Evolutionary conservation across 108 stramenopile genomes (phyloP), one percentile per base, ranked within the genome.

Genomic region (Nitzschia sp.): DNA sequence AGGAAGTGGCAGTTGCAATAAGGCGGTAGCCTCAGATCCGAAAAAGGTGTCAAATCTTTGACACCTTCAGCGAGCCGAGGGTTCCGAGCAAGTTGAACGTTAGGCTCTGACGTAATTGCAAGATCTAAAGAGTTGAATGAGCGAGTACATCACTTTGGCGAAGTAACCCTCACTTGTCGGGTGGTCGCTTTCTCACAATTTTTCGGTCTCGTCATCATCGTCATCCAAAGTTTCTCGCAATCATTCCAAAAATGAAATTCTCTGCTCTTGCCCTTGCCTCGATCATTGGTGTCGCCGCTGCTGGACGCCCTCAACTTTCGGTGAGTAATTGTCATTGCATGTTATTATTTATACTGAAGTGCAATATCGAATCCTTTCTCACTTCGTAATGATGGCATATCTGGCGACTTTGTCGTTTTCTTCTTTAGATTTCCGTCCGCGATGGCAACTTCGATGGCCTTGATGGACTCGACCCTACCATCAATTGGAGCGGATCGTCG

Each of bases 401-500:
- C 15, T 23, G 15, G 8, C 22, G 8, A 32, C 11, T 0, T 58
- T 58, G 8, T 28, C 28, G 26, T 32, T 68, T 3, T 28, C 58
- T 31, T n/a, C 27, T 66, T 16, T 67, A 94, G 93, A 84, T 94
- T 68, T 84, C 85, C 21, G 87, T 94, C 27, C 79, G 77, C 26
- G 90, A 94, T 59, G 93, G 93, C 63, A 89, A 84, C 62, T 91
- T 91, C 58, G 85, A 85, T 54, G 92, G 87, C 38, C 66, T 91
- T 59, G 93, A 87, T 66, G 88, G 85, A 48, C 85, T 94, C 15
- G 89, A 94, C 58, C 93, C 93, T 23, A 73, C 82, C 35, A 59
- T 94, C 30, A 79, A 64, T 4, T 94, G 93, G 93, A 61, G 69
- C 15, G 77, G 58, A 23, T 21, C 70, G 34, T 26, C 69, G 54